Evolutionary conservation across 2,329 filamentous ascomycete species (phyloP).

Genomic region (Macroventuria anomochaeta): DNA sequence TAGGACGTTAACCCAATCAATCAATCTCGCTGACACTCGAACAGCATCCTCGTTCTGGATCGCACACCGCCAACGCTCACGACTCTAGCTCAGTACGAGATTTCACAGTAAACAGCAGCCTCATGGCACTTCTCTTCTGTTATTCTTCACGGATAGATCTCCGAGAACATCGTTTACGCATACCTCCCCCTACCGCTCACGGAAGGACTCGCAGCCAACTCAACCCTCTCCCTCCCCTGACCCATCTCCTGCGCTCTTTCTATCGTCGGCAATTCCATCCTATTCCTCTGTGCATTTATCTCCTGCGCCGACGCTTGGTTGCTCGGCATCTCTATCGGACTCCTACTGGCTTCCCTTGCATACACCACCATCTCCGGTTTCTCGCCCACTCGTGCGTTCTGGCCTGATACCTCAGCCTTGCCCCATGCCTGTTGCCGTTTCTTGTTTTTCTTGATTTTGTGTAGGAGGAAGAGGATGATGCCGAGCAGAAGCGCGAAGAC

Average conservation of each 20-base stretch:
- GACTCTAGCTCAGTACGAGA: too few species aligned
- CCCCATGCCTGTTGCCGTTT: background rate
- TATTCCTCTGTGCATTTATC: background rate
- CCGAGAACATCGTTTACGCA: too few species aligned
- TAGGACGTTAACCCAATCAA: too few species aligned
- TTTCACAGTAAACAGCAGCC: too few species aligned
- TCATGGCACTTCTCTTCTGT: too few species aligned
- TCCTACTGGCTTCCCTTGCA: background rate
- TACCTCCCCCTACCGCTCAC: too few species aligned
- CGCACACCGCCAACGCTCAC: too few species aligned
- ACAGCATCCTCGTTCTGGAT: too few species aligned
- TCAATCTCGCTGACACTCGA: too few species aligned
- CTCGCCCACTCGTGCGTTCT: background rate
- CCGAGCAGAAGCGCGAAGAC: constrained; percentile 4
- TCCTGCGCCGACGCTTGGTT: background rate
- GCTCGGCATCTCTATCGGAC: background rate
- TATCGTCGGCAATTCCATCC: background rate
- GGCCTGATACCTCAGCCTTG: background rate
- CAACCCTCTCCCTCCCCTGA: background rate
- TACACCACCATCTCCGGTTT: background rate
- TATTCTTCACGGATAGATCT: too few species aligned
- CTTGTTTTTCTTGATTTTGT: background rate
- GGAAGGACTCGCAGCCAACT: background rate
- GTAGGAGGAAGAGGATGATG: background rate
- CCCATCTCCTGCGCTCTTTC: background rate